Percentiles rank a stretch among this genome's conserved stretches.
These are phyloP conservation scores for Tieghemiomyces parasiticus DNA, from an alignment of 192 early-diverging fungal genomes.

Conservation along the genomic window DNA sequence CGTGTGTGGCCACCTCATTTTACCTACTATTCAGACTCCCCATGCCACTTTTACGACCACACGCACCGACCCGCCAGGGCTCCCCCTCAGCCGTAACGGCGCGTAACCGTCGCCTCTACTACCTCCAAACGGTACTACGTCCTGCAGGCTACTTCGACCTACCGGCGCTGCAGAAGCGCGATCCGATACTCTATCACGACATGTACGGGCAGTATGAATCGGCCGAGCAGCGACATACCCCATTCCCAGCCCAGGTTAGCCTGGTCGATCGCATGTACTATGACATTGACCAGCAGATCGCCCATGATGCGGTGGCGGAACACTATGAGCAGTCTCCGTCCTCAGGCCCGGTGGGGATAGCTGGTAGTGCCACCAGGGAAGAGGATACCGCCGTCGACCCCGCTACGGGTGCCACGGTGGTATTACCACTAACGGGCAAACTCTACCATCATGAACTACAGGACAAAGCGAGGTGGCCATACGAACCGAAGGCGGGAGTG, in stretches of 20 bases:
- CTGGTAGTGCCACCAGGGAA: not conserved
- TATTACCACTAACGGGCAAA: not conserved
- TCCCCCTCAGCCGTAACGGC: not conserved
- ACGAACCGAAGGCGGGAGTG: no score
- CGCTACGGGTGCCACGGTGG: not conserved
- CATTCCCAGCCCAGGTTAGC: not conserved
- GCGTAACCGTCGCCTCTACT: conserved; percentile 5
- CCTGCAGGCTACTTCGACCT: conserved; percentile 4
- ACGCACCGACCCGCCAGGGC: no score
- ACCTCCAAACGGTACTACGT: not conserved
- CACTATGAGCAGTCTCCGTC: not conserved
- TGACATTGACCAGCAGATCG: conserved; percentile 1
- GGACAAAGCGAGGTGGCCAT: no score
- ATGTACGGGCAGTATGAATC: not conserved
- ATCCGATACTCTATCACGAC: conserved; percentile 5
- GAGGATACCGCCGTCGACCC: not conserved
- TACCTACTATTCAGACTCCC: no score
- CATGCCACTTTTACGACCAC: no score
- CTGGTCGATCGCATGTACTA: conserved; percentile 4
- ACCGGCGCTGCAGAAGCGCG: not conserved
- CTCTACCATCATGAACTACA: not conserved
- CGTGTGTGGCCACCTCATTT: no score
- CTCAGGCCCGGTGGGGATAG: not conserved
- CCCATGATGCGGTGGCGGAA: not conserved
- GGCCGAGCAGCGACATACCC: not conserved